Evolutionary conservation across 495 filamentous ascomycete species (phyloP).

Genomic region (Penicillium dipodomyicola): DNA sequence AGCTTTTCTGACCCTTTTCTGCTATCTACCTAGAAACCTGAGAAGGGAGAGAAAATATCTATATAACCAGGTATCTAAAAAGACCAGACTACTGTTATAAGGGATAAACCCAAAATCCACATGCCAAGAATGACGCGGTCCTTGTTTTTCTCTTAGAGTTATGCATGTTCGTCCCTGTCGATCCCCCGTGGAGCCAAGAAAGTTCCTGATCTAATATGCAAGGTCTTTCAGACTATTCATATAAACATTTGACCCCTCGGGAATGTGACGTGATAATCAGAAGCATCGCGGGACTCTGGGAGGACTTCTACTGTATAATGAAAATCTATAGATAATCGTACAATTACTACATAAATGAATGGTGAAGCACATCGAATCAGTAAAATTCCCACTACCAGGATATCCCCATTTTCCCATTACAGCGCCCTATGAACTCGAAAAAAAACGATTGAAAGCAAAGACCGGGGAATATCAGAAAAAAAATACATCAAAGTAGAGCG

Average conservation of each 20-base stretch:
- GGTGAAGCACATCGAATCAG: slow-evolving; percentile 20
- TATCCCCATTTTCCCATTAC: slow-evolving; percentile 47
- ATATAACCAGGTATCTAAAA: too few relatives aligned
- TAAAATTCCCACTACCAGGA: slow-evolving; percentile 40
- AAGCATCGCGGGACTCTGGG: background rate
- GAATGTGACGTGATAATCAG: slow-evolving; percentile 1
- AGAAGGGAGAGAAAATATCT: too few relatives aligned
- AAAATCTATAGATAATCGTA: background rate
- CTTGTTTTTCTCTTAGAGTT: slow-evolving; percentile 15
- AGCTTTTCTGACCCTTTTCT: too few relatives aligned
- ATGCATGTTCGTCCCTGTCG: slow-evolving; percentile 25
- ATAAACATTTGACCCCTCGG: background rate
- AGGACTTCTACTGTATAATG: background rate
- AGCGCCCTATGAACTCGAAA: slow-evolving; percentile 41
- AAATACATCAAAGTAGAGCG: slow-evolving; percentile 31
- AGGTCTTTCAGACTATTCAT: background rate
- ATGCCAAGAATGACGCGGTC: slow-evolving; percentile 6
- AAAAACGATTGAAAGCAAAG: slow-evolving; percentile 25
- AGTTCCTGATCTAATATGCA: background rate
- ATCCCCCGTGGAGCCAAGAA: slow-evolving; percentile 19
- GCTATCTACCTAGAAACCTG: too few relatives aligned
- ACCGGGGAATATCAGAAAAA: slow-evolving; percentile 34
- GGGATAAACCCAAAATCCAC: background rate
- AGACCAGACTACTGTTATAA: background rate
- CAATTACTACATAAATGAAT: background rate